Evolutionary conservation across 768 basidiomycete species (phyloP).

Genomic region (Mycena filopes): DNA sequence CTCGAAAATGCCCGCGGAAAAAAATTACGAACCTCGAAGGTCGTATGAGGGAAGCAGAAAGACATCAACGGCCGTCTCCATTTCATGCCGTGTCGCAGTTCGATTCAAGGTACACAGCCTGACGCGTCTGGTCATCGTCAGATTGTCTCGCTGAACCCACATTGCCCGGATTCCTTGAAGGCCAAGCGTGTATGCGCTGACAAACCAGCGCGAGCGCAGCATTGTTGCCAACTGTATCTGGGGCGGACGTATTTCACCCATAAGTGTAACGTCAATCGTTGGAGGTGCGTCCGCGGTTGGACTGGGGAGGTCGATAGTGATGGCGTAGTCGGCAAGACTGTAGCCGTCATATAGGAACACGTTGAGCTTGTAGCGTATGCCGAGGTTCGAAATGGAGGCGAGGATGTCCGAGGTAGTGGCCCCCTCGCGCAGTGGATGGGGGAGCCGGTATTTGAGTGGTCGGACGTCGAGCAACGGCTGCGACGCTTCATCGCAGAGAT

Average conservation of each 20-base stretch:
- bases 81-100: constrained; percentile 19
- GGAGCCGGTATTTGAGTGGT: constrained; percentile 35
- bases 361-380: constrained; percentile 38
- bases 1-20: not conserved
- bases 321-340: constrained; percentile 61
- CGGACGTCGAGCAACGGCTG: constrained; percentile 34
- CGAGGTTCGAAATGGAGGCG: constrained; percentile 19
- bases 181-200: constrained; percentile 61
- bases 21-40: constrained; percentile 41
- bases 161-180: constrained; percentile 61
- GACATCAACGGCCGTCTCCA: constrained; percentile 22
- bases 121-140: constrained; percentile 21
- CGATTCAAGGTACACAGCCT: constrained; percentile 22
- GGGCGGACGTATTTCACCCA: constrained; percentile 46
- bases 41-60: constrained; percentile 39
- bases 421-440: constrained; percentile 50
- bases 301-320: constrained; percentile 39
- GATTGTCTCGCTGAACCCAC: constrained; percentile 60
- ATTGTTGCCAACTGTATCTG: constrained; percentile 7
- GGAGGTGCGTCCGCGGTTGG: constrained; percentile 36
- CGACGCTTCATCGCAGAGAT: constrained; percentile 39
- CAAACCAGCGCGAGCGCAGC: constrained; percentile 53
- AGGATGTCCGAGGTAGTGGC: constrained; percentile 47
- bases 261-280: constrained; percentile 51
- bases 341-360: constrained; percentile 59